phyloP scores from a whole-genome alignment of 352 stramenopile genomes.

The Blastocystis sp. region DNA sequence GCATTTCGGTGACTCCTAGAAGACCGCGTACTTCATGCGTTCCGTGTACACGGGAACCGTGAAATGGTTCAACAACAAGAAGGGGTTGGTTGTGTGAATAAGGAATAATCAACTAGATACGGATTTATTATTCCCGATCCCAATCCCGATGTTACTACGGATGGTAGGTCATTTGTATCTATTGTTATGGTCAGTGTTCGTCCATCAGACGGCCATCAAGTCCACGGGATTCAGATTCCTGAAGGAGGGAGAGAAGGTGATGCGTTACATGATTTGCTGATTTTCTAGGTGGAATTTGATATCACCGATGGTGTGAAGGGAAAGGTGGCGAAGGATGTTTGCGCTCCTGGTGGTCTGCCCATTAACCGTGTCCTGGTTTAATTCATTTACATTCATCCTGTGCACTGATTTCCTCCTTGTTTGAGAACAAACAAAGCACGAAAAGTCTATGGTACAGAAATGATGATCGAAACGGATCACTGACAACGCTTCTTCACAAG shows the following conservation, averaged over 20 bases:
- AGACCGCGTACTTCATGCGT: neutral
- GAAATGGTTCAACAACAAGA: constrained; percentile 57
- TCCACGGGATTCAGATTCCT: constrained; percentile 29
- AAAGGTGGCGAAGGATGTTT: constrained; percentile 14
- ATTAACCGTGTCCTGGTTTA: constrained; percentile 40
- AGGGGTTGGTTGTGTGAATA: neutral
- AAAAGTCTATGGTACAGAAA: neutral
- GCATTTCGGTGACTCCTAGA: constrained; percentile 3
- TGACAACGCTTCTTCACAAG: neutral
- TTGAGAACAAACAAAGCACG: neutral
- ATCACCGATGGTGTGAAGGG: constrained; percentile 20
- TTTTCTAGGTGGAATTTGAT: constrained; percentile 52
- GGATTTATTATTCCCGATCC: constrained; percentile 52
- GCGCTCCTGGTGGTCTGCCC: constrained; percentile 45
- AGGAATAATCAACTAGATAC: neutral
- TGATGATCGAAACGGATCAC: neutral
- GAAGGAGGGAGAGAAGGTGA: constrained; percentile 34
- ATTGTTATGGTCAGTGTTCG: constrained; percentile 5
- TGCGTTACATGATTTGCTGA: neutral
- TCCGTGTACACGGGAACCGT: constrained; percentile 38
- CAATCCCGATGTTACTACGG: neutral
- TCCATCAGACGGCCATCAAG: constrained; percentile 42
- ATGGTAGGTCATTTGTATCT: neutral
- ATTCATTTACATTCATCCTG: neutral
- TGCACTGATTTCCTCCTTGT: neutral